Evolutionary conservation across 2,329 filamentous ascomycete species (phyloP), one percentile per base, ranked within the genome.

Genomic region (Coniochaeta pulveracea): DNA sequence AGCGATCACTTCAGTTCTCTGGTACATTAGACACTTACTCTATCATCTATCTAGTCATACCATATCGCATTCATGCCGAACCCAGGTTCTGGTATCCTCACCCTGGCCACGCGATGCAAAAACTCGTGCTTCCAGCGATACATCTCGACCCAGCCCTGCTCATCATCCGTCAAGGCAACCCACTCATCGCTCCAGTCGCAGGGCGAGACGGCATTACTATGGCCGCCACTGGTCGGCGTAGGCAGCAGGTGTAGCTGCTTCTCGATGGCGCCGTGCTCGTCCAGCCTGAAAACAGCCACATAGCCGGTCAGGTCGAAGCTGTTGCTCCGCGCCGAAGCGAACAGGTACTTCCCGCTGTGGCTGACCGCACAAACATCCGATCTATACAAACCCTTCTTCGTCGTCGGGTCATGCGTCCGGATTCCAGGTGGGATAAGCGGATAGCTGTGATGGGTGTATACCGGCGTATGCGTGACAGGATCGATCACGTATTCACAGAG

Each of bases 21-120:
- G n/a, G n/a, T n/a, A n/a, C n/a, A n/a, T n/a, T n/a, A n/a, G n/a
- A n/a, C n/a, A n/a, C n/a, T n/a, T 47, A n/a, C n/a, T n/a, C n/a
- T n/a, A n/a, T n/a, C n/a, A n/a, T n/a, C n/a, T 23, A 8, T 23
- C 8, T 26, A 85, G 57, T 93, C 81, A 55, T 91, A 91, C 85
- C 85, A 93, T 41, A 93, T 86, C n/a, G 85, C 85, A 58, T 93
- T 93, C 85, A 93, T 93, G 2, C 85, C 85, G 53, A 93, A 93
- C 2, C 85, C 85, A n/a, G 82, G 83, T 61, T 93, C 85, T 5
- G 77, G 76, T 23, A 93, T 77, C 44, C 84, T 76, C 41, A 83
- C 64, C 40, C 82, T 68, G 11, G 85, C 85, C 6, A 93, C 85
- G 4, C 85, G 64, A 2, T 75, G 79, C 34, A 93, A 58, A 45